Evolutionary conservation across 441 rosid genomes (phyloP).

Genomic region (Gossypium laxum): DNA sequence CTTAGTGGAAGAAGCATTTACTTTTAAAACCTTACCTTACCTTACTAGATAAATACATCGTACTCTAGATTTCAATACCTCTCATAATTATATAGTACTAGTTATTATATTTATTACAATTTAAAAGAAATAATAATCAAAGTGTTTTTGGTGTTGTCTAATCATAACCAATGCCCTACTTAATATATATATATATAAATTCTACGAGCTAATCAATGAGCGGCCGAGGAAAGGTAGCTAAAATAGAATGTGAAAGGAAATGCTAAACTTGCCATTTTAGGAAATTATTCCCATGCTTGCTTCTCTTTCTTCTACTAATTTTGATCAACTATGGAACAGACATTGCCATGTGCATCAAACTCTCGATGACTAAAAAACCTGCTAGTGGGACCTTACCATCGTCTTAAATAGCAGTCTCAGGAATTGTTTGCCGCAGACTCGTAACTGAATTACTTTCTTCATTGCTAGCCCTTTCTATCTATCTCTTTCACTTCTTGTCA

Average conservation of each 20-base stretch:
- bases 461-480: background rate
- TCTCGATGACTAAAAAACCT: background rate
- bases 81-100: background rate
- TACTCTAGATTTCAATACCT: background rate
- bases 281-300: constrained; percentile 34
- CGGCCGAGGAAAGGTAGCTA: constrained; percentile 19
- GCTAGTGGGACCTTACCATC: constrained; percentile 14
- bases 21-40: constrained; percentile 6
- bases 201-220: constrained; percentile 12
- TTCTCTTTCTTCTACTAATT: background rate
- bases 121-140: constrained; percentile 16
- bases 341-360: constrained; percentile 20
- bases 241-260: constrained; percentile 2
- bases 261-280: constrained; percentile 20
- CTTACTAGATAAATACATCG: background rate
- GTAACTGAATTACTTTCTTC: background rate
- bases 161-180: constrained; percentile 25
- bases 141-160: constrained; percentile 34
- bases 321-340: constrained; percentile 15
- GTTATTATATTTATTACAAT: background rate
- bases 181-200: background rate
- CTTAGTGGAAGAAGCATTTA: constrained; percentile 45
- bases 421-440: background rate
- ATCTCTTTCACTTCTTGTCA: background rate
- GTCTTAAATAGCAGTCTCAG: constrained; percentile 26